Evolutionary conservation across 306 rosid species (phyloP).

Genomic region (Quercus dentata): DNA sequence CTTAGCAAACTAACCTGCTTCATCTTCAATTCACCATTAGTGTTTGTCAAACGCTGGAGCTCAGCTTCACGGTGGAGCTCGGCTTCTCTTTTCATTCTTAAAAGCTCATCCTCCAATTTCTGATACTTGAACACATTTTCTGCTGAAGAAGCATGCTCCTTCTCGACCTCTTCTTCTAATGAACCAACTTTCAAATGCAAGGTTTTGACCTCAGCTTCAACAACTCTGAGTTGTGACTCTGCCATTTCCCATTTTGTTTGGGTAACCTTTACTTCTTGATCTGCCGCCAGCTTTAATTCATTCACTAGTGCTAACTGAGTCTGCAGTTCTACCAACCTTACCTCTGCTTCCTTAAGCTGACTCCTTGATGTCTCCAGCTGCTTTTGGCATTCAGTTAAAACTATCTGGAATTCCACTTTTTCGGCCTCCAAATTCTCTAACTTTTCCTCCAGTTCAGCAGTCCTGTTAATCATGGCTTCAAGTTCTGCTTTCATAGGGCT

Average conservation of each 20-base stretch:
- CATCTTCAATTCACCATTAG: constrained; percentile 39
- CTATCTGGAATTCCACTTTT: constrained; percentile 44
- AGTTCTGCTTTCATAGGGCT: constrained; percentile 34
- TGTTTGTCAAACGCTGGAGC: constrained; percentile 20
- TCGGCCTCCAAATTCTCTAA: constrained; percentile 44
- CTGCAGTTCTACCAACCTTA: constrained; percentile 44
- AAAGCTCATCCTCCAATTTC: constrained; percentile 63
- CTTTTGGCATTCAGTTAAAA: constrained; percentile 34
- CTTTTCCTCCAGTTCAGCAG: constrained; percentile 43
- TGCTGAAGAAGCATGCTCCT: constrained; percentile 53
- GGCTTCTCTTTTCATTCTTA: constrained; percentile 46
- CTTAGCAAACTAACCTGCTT: constrained; percentile 56
- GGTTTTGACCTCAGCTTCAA: constrained; percentile 41
- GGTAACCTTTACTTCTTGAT: constrained; percentile 43
- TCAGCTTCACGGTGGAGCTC: constrained; percentile 40
- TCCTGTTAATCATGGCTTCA: constrained; percentile 45
- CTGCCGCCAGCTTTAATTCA: constrained; percentile 42
- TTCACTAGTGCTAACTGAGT: constrained; percentile 45
- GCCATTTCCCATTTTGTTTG: constrained; percentile 42
- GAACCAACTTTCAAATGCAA: constrained; percentile 43
- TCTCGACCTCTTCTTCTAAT: constrained; percentile 50
- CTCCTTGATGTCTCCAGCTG: constrained; percentile 47
- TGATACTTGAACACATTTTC: constrained; percentile 36
- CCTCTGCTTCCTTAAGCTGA: constrained; percentile 43
- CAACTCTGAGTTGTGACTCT: constrained; percentile 40